Evolutionary conservation across 176 grass and related monocot species (phyloP).

Genomic region (Musa troglodytarum): DNA sequence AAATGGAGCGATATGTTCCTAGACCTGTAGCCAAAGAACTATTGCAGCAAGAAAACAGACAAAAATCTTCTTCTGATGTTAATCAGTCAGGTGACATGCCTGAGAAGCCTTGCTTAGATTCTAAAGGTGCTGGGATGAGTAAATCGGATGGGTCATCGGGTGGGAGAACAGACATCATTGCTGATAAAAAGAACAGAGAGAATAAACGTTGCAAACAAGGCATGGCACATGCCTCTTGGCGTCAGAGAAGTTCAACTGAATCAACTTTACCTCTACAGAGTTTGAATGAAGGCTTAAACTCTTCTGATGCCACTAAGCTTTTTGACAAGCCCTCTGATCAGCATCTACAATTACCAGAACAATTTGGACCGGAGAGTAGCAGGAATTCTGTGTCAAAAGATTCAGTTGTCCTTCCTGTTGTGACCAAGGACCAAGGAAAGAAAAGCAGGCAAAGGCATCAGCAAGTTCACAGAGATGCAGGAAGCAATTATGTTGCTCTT

Average conservation of each 20-base stretch:
- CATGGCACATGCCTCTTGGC: conserved; percentile 76
- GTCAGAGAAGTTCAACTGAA: conserved; percentile 63
- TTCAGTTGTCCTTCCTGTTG: conserved; percentile 14
- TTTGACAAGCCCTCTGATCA: conserved; percentile 32
- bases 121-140: conserved; percentile 25
- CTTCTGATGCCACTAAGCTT: conserved; percentile 25
- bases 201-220: conserved; percentile 57
- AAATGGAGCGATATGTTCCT: conserved; percentile 97
- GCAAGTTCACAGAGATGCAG: conserved; percentile 43
- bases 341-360: conserved; percentile 22
- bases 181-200: conserved; percentile 36
- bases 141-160: conserved; percentile 29
- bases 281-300: conserved; percentile 31
- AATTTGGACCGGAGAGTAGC: conserved; percentile 20
- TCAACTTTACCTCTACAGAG: conserved; percentile 21
- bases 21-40: conserved; percentile 77
- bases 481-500: conserved; percentile 27
- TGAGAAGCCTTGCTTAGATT: conserved; percentile 20
- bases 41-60: conserved; percentile 42
- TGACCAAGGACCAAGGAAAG: conserved; percentile 35
- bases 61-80: conserved; percentile 21
- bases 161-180: conserved; percentile 32
- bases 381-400: conserved; percentile 24
- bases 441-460: conserved; percentile 39
- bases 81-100: conserved; percentile 16